Percentiles rank a stretch among this genome's conserved stretches.
These are phyloP conservation scores for Narthecium ossifragum DNA, from an alignment of 106 monocot species.

Conservation along the genomic window DNA sequence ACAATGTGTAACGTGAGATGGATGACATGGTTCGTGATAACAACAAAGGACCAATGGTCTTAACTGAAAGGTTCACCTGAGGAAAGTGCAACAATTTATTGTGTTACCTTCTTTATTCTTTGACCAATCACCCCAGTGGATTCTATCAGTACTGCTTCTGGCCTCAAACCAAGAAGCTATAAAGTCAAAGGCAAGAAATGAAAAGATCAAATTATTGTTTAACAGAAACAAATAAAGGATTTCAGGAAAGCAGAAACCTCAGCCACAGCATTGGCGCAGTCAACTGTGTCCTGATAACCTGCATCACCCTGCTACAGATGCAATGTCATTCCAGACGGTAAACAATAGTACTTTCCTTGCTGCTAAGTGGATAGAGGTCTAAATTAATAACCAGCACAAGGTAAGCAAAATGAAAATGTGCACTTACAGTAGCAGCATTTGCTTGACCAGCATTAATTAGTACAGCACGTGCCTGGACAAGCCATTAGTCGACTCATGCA, in stretches of 20 bases:
- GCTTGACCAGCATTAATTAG: constrained; percentile 99
- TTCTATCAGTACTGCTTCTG: constrained; percentile 68
- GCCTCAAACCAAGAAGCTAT: constrained; percentile 67
- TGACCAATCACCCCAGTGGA: constrained; percentile 99
- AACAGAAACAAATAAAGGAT: not conserved
- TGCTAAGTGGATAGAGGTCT: not conserved
- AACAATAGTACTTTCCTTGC: too few species aligned
- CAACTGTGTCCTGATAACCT: constrained; percentile 82
- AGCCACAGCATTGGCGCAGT: constrained; percentile 81
- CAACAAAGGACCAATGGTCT: too few species aligned
- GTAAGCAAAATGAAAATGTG: constrained; percentile 2
- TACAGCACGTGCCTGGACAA: constrained; percentile 74
- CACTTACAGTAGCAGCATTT: constrained; percentile 97
- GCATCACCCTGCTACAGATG: constrained; percentile 61
- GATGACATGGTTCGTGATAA: too few species aligned
- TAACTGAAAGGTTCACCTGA: too few species aligned
- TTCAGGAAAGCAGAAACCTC: constrained; percentile 31
- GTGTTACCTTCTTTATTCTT: constrained; percentile 85
- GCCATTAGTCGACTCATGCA: not conserved
- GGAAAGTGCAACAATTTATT: too few species aligned
- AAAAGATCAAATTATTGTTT: not conserved
- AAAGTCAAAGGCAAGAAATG: constrained; percentile 5
- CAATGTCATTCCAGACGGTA: constrained; percentile 9
- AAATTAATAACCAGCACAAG: not conserved
- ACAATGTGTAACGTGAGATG: too few species aligned